phyloP scores from a whole-genome alignment of 441 rosid species.

The Jatropha podagrica region DNA sequence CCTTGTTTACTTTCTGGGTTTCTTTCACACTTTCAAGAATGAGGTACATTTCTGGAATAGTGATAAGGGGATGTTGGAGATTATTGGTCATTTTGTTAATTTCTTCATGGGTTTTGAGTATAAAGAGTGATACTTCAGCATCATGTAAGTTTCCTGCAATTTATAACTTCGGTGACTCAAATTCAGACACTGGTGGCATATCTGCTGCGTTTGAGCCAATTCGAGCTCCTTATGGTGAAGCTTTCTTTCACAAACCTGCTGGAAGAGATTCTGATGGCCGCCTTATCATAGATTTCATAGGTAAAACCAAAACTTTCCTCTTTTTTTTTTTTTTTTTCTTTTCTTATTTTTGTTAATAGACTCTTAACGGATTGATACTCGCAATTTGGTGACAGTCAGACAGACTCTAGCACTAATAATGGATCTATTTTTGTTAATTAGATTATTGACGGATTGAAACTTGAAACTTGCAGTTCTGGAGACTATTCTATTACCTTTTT shows the following conservation, averaged over 20 bases:
- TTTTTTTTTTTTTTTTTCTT: not conserved
- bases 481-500: not conserved
- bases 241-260: constrained; percentile 65
- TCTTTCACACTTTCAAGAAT: not conserved
- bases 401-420: too few relatives aligned
- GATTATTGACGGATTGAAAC: too few relatives aligned
- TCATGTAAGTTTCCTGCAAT: constrained; percentile 71
- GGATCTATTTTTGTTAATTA: too few relatives aligned
- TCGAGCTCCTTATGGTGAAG: constrained; percentile 53
- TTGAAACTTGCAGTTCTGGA: too few relatives aligned
- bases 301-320: constrained; percentile 6
- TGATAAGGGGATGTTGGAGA: constrained; percentile 31
- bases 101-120: constrained; percentile 34
- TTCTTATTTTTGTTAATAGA: too few relatives aligned
- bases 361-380: too few relatives aligned
- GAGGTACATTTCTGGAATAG: not conserved
- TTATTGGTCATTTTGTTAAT: constrained; percentile 32
- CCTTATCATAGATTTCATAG: constrained; percentile 73
- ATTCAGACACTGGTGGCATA: constrained; percentile 87
- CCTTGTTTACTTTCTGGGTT: not conserved
- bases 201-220: constrained; percentile 81
- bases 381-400: too few relatives aligned
- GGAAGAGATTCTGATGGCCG: constrained; percentile 76
- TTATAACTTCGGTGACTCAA: constrained; percentile 92
- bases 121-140: constrained; percentile 29